Percentiles rank a stretch among this genome's conserved stretches.
Conservation (phyloP, 1,284 basidiomycete species). For the Apiotrichum gracile region DNA sequence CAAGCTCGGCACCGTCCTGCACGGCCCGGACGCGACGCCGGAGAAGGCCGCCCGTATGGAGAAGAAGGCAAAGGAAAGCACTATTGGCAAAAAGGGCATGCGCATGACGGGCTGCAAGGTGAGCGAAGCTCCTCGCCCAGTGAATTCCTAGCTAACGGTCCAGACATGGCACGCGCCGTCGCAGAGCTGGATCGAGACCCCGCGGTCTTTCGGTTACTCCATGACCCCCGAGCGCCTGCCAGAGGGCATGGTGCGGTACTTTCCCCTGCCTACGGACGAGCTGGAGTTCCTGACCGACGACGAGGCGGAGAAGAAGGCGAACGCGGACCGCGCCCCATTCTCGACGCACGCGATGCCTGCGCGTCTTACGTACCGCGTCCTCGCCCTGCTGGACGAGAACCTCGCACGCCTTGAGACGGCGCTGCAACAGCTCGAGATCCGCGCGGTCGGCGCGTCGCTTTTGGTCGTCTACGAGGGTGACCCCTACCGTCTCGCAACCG, state of each 20-base stretch:
- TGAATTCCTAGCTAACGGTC: neutral
- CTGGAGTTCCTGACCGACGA: neutral
- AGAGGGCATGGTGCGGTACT: constrained; percentile 69
- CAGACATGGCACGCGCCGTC: constrained; percentile 68
- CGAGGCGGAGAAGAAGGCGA: neutral
- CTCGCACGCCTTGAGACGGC: constrained; percentile 54
- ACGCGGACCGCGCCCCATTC: constrained; percentile 5
- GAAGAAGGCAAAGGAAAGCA: constrained; percentile 63
- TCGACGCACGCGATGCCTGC: constrained; percentile 53
- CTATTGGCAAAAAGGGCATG: constrained; percentile 68
- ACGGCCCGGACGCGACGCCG: constrained; percentile 55
- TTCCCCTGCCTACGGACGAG: constrained; percentile 53
- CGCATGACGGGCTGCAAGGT: constrained; percentile 87
- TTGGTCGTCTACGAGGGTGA: constrained; percentile 81
- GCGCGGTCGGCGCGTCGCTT: constrained; percentile 75
- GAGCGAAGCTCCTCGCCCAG: constrained; percentile 21
- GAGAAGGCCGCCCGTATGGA: constrained; percentile 79
- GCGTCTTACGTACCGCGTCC: constrained; percentile 56
- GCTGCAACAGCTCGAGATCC: constrained; percentile 59
- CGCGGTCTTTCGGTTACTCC: constrained; percentile 75
- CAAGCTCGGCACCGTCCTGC: constrained; percentile 83
- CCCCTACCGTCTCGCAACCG: constrained; percentile 48
- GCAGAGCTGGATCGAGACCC: constrained; percentile 56
- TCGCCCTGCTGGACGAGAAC: constrained; percentile 51
- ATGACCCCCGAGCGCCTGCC: constrained; percentile 63